Evolutionary conservation across 495 filamentous ascomycete genomes (phyloP).

Genomic region (Neurospora sp.): DNA sequence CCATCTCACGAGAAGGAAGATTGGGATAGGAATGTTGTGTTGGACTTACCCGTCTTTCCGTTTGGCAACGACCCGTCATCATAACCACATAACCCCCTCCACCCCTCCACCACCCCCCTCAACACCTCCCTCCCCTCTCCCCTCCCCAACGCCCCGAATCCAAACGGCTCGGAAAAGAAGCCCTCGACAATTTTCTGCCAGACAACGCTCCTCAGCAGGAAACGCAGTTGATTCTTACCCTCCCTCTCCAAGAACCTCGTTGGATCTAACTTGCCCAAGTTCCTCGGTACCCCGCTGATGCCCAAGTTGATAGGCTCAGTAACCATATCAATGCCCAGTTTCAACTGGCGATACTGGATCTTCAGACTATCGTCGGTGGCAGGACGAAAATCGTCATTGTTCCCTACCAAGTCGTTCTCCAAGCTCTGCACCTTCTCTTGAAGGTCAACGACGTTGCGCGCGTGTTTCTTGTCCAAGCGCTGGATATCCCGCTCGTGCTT

Average conservation of each 20-base stretch:
- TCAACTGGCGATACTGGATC: conserved; percentile 15
- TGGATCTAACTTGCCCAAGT: conserved; percentile 6
- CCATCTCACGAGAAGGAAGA: not conserved
- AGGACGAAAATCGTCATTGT: conserved; percentile 18
- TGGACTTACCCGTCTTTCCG: not conserved
- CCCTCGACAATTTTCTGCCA: conserved; percentile 19
- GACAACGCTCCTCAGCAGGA: conserved; percentile 15
- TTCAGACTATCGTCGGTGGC: conserved; percentile 24
- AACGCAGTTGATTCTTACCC: conserved; percentile 3
- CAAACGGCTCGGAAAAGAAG: conserved; percentile 23
- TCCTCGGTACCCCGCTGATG: not conserved
- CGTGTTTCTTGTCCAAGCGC: not conserved
- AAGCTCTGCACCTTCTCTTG: conserved; percentile 6
- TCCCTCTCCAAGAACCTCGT: conserved; percentile 11
- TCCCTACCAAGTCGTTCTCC: conserved; percentile 16
- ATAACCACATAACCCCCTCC: conserved; percentile 4
- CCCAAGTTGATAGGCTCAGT: conserved; percentile 10
- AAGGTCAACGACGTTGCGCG: not conserved
- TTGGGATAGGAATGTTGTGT: not conserved
- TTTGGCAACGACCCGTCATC: not conserved
- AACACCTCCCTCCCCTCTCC: conserved; percentile 1
- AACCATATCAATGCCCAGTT: conserved; percentile 10
- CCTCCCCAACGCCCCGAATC: conserved; percentile 20
- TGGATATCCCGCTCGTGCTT: not conserved
- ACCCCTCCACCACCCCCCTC: not conserved